A percentile compares a stretch with the other conserved stretches of the same genome.
phyloP scores from a whole-genome alignment of 139 green algal species.

The Desmodesmus armatus region DNA sequence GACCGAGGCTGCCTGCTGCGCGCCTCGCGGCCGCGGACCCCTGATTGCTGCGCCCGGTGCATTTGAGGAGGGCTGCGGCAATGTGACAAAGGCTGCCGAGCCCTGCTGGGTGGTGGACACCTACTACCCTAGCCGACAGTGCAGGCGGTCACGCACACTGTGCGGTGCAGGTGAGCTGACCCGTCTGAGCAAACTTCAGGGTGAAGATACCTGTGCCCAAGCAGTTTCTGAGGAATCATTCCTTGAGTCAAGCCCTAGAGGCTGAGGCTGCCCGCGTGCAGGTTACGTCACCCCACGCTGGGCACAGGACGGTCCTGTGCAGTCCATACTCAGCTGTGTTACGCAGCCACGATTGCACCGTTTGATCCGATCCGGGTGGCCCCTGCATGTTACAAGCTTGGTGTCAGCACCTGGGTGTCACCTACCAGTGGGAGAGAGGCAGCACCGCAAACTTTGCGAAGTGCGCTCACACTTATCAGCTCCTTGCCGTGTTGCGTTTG shows the following conservation, averaged over 20 bases:
- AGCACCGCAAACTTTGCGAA: neutral
- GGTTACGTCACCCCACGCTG: neutral
- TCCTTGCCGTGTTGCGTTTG: neutral
- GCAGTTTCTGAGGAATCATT: neutral
- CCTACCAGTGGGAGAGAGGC: neutral
- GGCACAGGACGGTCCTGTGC: neutral
- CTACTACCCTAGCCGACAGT: slow-evolving; percentile 56
- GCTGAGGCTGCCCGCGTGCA: neutral
- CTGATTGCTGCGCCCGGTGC: too few relatives aligned
- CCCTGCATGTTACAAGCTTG: too few relatives aligned
- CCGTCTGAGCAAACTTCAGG: too few relatives aligned
- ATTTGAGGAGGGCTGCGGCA: slow-evolving; percentile 57
- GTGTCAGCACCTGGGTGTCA: too few relatives aligned
- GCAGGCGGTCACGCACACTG: slow-evolving; percentile 44
- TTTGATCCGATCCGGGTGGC: too few relatives aligned
- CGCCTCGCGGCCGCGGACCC: too few relatives aligned
- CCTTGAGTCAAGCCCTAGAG: neutral
- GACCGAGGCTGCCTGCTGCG: slow-evolving; percentile 51
- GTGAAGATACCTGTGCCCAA: neutral
- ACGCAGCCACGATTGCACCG: too few relatives aligned
- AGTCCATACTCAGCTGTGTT: neutral
- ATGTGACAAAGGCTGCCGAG: slow-evolving; percentile 5
- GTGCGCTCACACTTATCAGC: neutral
- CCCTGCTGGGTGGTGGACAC: slow-evolving; percentile 68
- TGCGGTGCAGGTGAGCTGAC: slow-evolving; percentile 25